Conservation (phyloP, 495 filamentous ascomycete species). For the Penicillium lividum region DNA sequence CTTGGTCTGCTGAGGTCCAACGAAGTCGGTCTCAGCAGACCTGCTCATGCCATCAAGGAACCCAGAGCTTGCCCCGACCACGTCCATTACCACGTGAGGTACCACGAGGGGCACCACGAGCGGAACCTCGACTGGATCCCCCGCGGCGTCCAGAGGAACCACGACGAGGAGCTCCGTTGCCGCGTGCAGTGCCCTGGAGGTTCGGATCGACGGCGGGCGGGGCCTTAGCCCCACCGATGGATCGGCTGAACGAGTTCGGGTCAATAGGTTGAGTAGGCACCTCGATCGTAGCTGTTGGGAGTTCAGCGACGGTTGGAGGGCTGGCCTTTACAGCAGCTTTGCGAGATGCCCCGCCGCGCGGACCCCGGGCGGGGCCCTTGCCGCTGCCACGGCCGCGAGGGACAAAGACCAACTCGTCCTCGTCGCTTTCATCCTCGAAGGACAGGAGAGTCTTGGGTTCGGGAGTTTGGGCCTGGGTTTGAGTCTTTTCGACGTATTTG, state of each 20-base stretch:
- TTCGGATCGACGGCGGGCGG: conserved; percentile 37
- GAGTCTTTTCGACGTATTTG: conserved; percentile 49
- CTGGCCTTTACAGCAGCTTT: conserved; percentile 32
- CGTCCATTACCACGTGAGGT: conserved; percentile 39
- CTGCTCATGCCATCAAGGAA: conserved; percentile 43
- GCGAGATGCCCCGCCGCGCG: conserved; percentile 20
- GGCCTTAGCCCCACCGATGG: conserved; percentile 33
- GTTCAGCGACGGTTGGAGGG: conserved; percentile 10
- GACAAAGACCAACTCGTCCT: conserved; percentile 60
- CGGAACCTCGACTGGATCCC: conserved; percentile 16
- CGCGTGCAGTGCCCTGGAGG: conserved; percentile 40
- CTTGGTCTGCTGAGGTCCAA: conserved; percentile 26
- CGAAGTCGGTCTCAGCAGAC: conserved; percentile 23
- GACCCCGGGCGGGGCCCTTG: conserved; percentile 40
- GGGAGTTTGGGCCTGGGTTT: conserved; percentile 27
- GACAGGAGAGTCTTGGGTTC: conserved; percentile 46
- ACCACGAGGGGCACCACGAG: conserved; percentile 21
- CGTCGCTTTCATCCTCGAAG: conserved; percentile 56
- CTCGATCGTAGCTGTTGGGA: conserved; percentile 35
- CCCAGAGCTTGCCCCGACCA: conserved; percentile 55
- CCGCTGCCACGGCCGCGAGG: conserved; percentile 44
- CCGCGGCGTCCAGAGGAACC: conserved; percentile 36
- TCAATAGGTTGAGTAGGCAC: conserved; percentile 56
- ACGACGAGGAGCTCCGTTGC: conserved; percentile 39
- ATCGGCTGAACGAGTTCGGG: conserved; percentile 56